A percentile compares a stretch with the other conserved stretches of the same genome.
phyloP scores from a whole-genome alignment of 1,284 basidiomycete species.

The Ganoderma leucocontextum region DNA sequence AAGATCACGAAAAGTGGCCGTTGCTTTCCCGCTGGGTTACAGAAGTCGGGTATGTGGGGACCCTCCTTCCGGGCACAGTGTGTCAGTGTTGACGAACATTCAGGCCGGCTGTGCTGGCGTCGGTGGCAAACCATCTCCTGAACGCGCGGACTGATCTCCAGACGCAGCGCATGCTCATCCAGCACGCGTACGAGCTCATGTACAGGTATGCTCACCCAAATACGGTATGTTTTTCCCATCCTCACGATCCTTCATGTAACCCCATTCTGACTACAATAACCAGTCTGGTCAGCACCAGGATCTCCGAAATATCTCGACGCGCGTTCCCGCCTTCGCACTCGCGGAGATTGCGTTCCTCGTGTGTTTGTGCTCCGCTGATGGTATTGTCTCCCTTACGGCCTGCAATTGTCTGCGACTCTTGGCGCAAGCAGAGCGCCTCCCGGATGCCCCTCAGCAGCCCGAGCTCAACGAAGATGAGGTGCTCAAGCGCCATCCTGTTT shows the following conservation, averaged over 20 bases:
- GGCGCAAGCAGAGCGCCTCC: constrained; percentile 69
- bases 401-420: constrained; percentile 73
- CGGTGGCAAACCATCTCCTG: constrained; percentile 65
- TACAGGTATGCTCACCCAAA: constrained; percentile 59
- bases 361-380: constrained; percentile 72
- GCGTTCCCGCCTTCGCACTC: constrained; percentile 68
- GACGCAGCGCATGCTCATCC: constrained; percentile 71
- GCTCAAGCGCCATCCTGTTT: constrained; percentile 73
- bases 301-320: constrained; percentile 29
- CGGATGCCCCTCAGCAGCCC: constrained; percentile 58
- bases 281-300: neutral
- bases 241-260: neutral
- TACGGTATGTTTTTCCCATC: constrained; percentile 49
- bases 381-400: constrained; percentile 69
- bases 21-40: constrained; percentile 47
- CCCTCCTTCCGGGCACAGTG: constrained; percentile 10
- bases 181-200: constrained; percentile 66
- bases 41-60: constrained; percentile 42
- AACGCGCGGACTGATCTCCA: constrained; percentile 65
- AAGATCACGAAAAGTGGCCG: constrained; percentile 47
- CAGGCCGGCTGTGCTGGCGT: constrained; percentile 65
- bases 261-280: neutral
- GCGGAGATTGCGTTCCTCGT: constrained; percentile 78
- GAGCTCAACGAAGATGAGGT: constrained; percentile 65
- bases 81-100: constrained; percentile 21